Percentiles rank a stretch among this genome's conserved stretches.
Evolutionary conservation across 768 basidiomycete species (phyloP).

Genomic region (Calocera viscosa): DNA sequence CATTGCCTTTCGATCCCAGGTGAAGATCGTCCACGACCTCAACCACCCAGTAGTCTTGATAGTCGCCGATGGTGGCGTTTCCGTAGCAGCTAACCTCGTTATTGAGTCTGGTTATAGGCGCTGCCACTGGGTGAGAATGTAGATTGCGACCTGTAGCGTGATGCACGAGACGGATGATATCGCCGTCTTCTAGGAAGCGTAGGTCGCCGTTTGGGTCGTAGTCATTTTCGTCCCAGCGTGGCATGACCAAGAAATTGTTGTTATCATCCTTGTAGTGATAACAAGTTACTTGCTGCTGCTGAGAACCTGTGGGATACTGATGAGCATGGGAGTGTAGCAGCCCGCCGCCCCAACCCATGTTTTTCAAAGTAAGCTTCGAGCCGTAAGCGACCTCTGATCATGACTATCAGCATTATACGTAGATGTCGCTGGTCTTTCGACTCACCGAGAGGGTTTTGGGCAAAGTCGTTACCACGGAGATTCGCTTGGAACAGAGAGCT

Average conservation of each 20-base stretch:
- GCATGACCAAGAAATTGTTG: constrained; percentile 78
- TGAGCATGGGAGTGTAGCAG: constrained; percentile 96
- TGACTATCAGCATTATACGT: too few relatives aligned
- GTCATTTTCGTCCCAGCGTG: constrained; percentile 61
- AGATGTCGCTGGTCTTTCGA: neutral
- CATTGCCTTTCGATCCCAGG: constrained; percentile 43
- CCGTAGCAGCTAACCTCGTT: constrained; percentile 93
- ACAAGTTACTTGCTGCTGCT: constrained; percentile 94
- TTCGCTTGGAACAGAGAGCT: constrained; percentile 97
- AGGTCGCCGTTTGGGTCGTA: constrained; percentile 56
- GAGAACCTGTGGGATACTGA: constrained; percentile 79
- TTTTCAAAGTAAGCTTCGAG: constrained; percentile 85
- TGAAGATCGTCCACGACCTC: constrained; percentile 84
- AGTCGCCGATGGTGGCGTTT: constrained; percentile 75
- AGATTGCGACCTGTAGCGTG: constrained; percentile 74
- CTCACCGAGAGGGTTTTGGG: constrained; percentile 74
- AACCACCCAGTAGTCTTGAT: constrained; percentile 80
- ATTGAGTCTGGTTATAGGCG: constrained; percentile 79
- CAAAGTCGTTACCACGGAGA: constrained; percentile 85
- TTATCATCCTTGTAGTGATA: constrained; percentile 99
- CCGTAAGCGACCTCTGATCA: constrained; percentile 70
- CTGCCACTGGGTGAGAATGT: constrained; percentile 79
- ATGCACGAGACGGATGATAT: constrained; percentile 72
- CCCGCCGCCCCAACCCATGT: constrained; percentile 96
- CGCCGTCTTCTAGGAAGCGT: constrained; percentile 59